A percentile compares a stretch with the other conserved stretches of the same genome.
Evolutionary conservation across 1,284 basidiomycete species (phyloP).

Genomic region (Cryptococcus neoformans): DNA sequence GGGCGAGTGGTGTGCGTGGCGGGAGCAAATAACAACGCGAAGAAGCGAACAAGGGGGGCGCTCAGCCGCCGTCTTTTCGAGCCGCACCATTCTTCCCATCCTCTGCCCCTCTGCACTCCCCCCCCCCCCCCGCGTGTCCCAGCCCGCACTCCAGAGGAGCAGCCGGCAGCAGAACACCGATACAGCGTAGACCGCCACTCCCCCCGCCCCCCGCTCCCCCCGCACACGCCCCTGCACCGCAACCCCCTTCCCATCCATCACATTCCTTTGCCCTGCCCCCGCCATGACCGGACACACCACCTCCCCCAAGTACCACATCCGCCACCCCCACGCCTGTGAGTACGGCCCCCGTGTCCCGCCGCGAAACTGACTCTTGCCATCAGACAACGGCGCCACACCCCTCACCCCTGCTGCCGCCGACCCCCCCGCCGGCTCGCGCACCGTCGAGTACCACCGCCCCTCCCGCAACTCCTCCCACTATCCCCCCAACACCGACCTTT

Average conservation of each 20-base stretch:
- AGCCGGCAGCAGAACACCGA: too few relatives aligned
- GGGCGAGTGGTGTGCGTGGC: too few relatives aligned
- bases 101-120: too few relatives aligned
- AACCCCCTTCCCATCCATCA: neutral
- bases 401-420: constrained; percentile 24
- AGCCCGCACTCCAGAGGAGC: too few relatives aligned
- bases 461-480: constrained; percentile 44
- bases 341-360: too few relatives aligned
- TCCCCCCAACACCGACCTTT: constrained; percentile 40
- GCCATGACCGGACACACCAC: constrained; percentile 35
- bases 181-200: too few relatives aligned
- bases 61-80: too few relatives aligned
- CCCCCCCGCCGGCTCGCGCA: constrained; percentile 21
- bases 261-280: neutral
- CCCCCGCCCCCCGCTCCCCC: neutral
- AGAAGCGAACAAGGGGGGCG: too few relatives aligned
- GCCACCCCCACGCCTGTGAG: constrained; percentile 49
- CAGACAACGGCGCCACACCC: constrained; percentile 49
- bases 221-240: neutral
- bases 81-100: too few relatives aligned
- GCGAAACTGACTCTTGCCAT: too few relatives aligned
- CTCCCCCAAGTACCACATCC: constrained; percentile 43
- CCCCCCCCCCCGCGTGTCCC: too few relatives aligned
- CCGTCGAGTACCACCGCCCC: constrained; percentile 45
- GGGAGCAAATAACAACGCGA: too few relatives aligned